Evolutionary conservation across 192 early-diverging fungal genomes (phyloP).

Genomic region (Dimargaris cristalligena): DNA sequence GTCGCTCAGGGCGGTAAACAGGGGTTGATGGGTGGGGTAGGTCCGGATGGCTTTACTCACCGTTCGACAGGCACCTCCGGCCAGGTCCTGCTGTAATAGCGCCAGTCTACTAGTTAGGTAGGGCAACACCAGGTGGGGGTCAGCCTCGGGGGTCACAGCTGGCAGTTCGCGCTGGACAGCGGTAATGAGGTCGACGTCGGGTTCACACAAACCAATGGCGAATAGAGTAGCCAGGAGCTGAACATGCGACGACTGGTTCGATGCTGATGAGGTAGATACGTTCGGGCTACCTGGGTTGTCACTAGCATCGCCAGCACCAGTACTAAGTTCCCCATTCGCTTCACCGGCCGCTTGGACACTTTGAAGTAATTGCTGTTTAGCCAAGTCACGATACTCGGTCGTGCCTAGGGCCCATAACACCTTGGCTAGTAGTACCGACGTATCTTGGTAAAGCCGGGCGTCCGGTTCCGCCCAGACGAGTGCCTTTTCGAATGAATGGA

Average conservation of each 20-base stretch:
- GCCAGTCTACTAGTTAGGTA: slow-evolving; percentile 17
- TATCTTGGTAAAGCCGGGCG: slow-evolving; percentile 37
- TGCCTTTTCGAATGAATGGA: slow-evolving; percentile 57
- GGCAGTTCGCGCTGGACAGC: slow-evolving; percentile 19
- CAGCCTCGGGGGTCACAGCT: neutral
- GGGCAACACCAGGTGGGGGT: slow-evolving; percentile 10
- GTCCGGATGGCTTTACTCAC: slow-evolving; percentile 14
- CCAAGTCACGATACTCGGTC: slow-evolving; percentile 52
- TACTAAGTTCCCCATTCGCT: slow-evolving; percentile 12
- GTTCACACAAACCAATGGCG: slow-evolving; percentile 24
- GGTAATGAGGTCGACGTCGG: slow-evolving; percentile 18
- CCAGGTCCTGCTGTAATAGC: slow-evolving; percentile 16
- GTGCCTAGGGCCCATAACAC: slow-evolving; percentile 81
- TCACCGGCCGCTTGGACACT: slow-evolving; percentile 1
- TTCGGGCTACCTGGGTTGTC: too few species aligned
- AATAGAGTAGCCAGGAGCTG: slow-evolving; percentile 19
- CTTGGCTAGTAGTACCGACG: slow-evolving; percentile 60
- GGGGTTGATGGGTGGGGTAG: slow-evolving; percentile 13
- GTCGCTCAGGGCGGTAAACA: slow-evolving; percentile 19
- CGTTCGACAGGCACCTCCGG: slow-evolving; percentile 16
- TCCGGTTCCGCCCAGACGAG: slow-evolving; percentile 32
- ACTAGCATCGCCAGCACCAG: too few species aligned
- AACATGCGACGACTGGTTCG: slow-evolving; percentile 5
- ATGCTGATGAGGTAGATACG: too few species aligned
- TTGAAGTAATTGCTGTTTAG: slow-evolving; percentile 57